phyloP scores from a whole-genome alignment of 192 early-diverging fungal genomes.

The Gaertneriomyces semiglobifer region DNA sequence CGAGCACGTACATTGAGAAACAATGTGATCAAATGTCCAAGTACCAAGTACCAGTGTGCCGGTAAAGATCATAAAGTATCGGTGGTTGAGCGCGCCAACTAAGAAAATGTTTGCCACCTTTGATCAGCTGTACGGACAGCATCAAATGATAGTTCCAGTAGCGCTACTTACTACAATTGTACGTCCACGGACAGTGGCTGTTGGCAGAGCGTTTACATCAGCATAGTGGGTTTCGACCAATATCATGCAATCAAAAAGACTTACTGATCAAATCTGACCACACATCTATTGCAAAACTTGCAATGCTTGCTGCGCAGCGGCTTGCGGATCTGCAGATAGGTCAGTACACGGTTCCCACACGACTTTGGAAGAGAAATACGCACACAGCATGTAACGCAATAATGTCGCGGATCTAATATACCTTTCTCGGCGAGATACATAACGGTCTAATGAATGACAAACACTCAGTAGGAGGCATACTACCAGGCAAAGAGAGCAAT shows the following conservation, averaged over 20 bases:
- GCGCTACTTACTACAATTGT: slow-evolving; percentile 71
- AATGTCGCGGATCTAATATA: slow-evolving; percentile 70
- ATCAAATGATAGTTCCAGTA: slow-evolving; percentile 11
- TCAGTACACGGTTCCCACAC: too few species aligned
- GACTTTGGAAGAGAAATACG: slow-evolving; percentile 2
- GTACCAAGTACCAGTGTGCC: slow-evolving; percentile 60
- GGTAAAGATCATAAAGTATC: slow-evolving; percentile 80
- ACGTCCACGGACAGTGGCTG: slow-evolving; percentile 94
- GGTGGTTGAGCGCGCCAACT: slow-evolving; percentile 84
- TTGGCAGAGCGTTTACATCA: not conserved
- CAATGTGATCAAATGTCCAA: slow-evolving; percentile 57
- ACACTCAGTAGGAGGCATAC: not conserved
- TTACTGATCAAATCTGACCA: slow-evolving; percentile 89
- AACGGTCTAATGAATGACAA: slow-evolving; percentile 36
- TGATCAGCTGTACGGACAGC: not conserved
- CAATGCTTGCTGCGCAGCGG: slow-evolving; percentile 95
- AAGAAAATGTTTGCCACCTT: not conserved
- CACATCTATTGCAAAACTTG: slow-evolving; percentile 87
- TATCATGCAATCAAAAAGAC: slow-evolving; percentile 4
- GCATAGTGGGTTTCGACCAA: not conserved
- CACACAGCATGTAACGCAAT: slow-evolving; percentile 82
- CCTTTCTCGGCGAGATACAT: slow-evolving; percentile 65
- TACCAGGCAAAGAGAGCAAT: not conserved
- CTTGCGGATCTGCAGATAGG: slow-evolving; percentile 55
- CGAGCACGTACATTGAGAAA: slow-evolving; percentile 58